Evolutionary conservation across 371 early-diverging fungal species (phyloP), one percentile per base, ranked within the genome.

Genomic region (Mucor racemosus): DNA sequence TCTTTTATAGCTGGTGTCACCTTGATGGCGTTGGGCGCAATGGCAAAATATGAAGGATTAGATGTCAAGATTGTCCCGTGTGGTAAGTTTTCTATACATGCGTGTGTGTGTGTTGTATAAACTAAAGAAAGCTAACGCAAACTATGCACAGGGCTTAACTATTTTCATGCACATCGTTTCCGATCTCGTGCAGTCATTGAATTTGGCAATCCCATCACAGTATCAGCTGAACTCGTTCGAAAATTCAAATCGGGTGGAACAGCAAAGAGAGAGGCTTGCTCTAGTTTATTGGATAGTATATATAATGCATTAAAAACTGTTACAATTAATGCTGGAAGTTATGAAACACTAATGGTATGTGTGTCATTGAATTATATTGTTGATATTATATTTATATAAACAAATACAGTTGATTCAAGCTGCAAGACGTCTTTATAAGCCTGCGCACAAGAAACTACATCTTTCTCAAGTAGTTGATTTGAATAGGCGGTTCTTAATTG

Each of bases 111-210:
- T 26, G 1, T 26, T 26, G 26, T 26, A 26, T 26, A 3, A 26
- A 26, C 1, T 26, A 26, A 26, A 26, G 26, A 26, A 1, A 3
- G 4, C 21, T 19, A 6, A 10, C 26, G 11, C 26, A 50, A 11
- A 19, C 21, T 26, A 21, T 50, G 26, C 50, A 50, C 88, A 54
- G 92, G 88, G 0, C 78, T 97, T 50, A 93, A 92, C 79, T 97
- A 97, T 75, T 97, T 97, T 77, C 93, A 97, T 76, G 92, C 97
- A 7, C 90, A 96, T 79, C 89, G 89, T 68, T 97, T 97, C 84
- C 88, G 97, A 44, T 95, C 96, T 5, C 85, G 96, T 54, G 97
- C 97, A 14, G 96, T 97, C 7, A 88, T 97, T 53, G 97, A 97
- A 74, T 97, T 92, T 82, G 97, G 98, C n/a, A 84, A 91, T 34